phyloP scores from a whole-genome alignment of 352 stramenopile species.

The Globisporangium nunn region DNA sequence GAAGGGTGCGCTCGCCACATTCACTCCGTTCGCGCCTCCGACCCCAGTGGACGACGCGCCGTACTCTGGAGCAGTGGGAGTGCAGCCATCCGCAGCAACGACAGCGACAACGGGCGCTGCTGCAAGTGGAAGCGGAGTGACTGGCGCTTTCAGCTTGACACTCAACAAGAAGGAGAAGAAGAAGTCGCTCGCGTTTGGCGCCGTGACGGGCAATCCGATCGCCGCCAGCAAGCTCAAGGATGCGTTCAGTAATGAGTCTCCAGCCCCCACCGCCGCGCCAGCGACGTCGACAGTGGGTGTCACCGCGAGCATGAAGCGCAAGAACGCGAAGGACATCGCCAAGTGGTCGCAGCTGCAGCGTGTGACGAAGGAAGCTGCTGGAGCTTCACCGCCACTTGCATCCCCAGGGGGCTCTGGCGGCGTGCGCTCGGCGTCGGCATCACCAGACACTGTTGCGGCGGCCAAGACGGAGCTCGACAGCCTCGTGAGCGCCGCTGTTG shows the following conservation, averaged over 20 bases:
- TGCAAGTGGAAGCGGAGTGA: neutral
- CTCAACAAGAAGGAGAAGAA: conserved; percentile 64
- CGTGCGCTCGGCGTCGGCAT: neutral
- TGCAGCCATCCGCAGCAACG: neutral
- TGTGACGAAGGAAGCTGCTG: conserved; percentile 14
- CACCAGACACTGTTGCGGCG: neutral
- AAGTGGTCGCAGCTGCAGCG: conserved; percentile 73
- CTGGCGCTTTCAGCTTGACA: conserved; percentile 17
- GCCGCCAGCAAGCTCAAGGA: conserved; percentile 8
- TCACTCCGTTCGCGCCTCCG: conserved; percentile 41
- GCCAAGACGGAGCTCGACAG: conserved; percentile 20
- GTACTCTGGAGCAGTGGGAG: conserved; percentile 13
- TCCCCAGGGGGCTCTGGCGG: neutral
- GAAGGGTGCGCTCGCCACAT: conserved; percentile 22
- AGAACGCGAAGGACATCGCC: conserved; percentile 71
- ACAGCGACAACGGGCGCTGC: neutral
- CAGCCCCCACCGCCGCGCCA: conserved; percentile 7
- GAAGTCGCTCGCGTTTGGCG: conserved; percentile 56
- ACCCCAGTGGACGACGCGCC: conserved; percentile 35
- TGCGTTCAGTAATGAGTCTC: neutral
- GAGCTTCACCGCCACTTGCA: too few relatives aligned
- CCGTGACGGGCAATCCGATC: conserved; percentile 26
- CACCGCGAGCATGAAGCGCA: conserved; percentile 43
- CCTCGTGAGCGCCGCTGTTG: conserved; percentile 31
- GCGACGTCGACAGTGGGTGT: neutral